These are phyloP conservation scores for Apiospora hydei DNA, from an alignment of 2,329 filamentous ascomycete genomes.

Conservation along the genomic window DNA sequence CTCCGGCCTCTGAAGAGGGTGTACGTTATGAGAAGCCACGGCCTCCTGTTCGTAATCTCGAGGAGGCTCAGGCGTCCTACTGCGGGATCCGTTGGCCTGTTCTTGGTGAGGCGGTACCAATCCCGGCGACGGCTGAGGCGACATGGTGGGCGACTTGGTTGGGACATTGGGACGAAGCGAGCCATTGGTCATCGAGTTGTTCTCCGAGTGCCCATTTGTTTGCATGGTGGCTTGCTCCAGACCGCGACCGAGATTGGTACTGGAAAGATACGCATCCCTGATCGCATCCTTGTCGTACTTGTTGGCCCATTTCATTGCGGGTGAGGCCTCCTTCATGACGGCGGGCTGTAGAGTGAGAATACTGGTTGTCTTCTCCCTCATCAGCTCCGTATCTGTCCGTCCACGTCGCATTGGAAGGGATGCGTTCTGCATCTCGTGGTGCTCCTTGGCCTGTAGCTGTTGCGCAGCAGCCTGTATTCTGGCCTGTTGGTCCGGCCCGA, in stretches of 20 bases:
- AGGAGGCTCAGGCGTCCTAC: constrained; percentile 32
- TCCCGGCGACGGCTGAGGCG: constrained; percentile 41
- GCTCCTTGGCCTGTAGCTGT: constrained; percentile 76
- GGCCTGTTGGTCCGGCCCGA: constrained; percentile 90
- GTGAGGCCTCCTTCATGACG: constrained; percentile 85
- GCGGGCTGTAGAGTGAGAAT: constrained; percentile 86
- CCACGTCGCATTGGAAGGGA: constrained; percentile 55
- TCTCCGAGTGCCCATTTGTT: constrained; percentile 44
- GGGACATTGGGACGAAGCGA: constrained; percentile 49
- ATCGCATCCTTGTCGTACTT: constrained; percentile 92
- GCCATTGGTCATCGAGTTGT: constrained; percentile 42
- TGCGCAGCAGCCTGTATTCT: constrained; percentile 91
- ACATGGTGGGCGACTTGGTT: constrained; percentile 46
- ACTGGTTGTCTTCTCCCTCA: constrained; percentile 82
- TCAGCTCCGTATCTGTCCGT: constrained; percentile 62
- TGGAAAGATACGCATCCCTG: constrained; percentile 83
- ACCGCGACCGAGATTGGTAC: constrained; percentile 76
- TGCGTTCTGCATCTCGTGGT: constrained; percentile 56
- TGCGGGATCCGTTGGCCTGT: constrained; percentile 31
- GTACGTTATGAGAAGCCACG: constrained; percentile 43
- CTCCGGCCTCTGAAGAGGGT: constrained; percentile 45
- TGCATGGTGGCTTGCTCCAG: constrained; percentile 54
- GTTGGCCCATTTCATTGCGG: constrained; percentile 95
- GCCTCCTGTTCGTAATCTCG: constrained; percentile 47
- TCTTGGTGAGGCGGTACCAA: constrained; percentile 25